Evolutionary conservation across 2,329 filamentous ascomycete species (phyloP), one percentile per base, ranked within the genome.

Genomic region (Sarocladiaceae sp.): DNA sequence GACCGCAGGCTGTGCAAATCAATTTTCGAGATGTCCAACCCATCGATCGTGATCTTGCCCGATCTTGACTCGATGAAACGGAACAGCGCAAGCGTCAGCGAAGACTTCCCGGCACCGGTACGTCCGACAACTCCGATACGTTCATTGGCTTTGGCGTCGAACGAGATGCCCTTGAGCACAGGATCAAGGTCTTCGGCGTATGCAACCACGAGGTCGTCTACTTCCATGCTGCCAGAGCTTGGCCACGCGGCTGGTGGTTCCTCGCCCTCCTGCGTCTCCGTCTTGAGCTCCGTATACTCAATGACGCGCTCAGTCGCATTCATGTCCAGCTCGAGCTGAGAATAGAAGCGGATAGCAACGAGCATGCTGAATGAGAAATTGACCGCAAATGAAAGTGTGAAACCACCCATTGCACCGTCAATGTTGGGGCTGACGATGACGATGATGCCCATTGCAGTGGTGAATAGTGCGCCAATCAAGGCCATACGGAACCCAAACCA

Each of bases 51-150:
- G 49, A 90, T 81, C 12, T 64, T 75, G 7, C 85, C 85, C 11
- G 78, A 73, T 5, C 72, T 65, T 0, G 82, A 76, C 58, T 88
- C 83, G 11, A 90, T 66, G 67, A 90, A 88, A 16, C 85, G 81
- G 72, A 90, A 89, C 1, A 90, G 67, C 0, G 85, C 84, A 1
- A 89, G 68, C 0, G 85, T 88, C 18, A 90, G 64, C 0, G 82
- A 85, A 0, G 83, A 87, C 62, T 90, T 90, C 46, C 85, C 85
- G 0, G 85, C 85, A 3, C 85, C 85, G 0, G 86, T 90, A 13
- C 86, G 78, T 10, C 86, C 86, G 4, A 90, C 80, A 3, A 89
- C 80, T n/a, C 85, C 85, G 13, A 90, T 66, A 12, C 85, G 71
- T 62, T 89, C 78, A 50, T 83, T 83, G 45, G 76, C 71, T 32